phyloP scores from a whole-genome alignment of 345 rosid species.

The Eucalyptus cloeziana region DNA sequence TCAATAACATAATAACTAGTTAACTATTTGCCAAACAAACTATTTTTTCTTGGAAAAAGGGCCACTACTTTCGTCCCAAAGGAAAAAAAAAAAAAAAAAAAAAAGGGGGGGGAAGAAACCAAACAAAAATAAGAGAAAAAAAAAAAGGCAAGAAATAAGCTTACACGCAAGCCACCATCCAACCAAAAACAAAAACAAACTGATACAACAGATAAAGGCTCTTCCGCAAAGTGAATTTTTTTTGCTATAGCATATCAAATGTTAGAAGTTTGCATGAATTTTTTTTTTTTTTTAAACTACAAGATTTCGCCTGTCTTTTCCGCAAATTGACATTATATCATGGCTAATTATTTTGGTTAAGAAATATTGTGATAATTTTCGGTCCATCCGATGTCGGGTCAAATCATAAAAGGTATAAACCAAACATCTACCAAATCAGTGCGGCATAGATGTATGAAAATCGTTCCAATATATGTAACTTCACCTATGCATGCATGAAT shows the following conservation, averaged over 20 bases:
- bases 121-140: not conserved
- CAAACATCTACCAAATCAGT: not conserved
- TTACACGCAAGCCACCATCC: not conserved
- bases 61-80: not conserved
- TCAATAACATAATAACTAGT: not conserved
- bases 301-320: not conserved
- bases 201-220: not conserved
- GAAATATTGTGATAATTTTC: too few species aligned
- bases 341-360: not conserved
- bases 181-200: not conserved
- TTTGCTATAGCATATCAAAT: too few species aligned
- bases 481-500: not conserved
- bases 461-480: too few species aligned
- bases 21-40: not conserved
- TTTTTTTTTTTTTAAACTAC: not conserved
- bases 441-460: not conserved
- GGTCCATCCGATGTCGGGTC: rapidly evolving
- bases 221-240: too few species aligned
- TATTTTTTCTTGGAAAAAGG: not conserved
- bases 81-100: not conserved
- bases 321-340: too few species aligned
- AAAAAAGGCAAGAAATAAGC: not conserved
- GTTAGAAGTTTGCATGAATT: not conserved
- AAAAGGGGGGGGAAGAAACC: not conserved
- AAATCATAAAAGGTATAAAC: too few species aligned